A percentile compares a stretch with the other conserved stretches of the same genome.
Evolutionary conservation across 371 early-diverging fungal genomes (phyloP).

Genomic region (Circinella umbellata): DNA sequence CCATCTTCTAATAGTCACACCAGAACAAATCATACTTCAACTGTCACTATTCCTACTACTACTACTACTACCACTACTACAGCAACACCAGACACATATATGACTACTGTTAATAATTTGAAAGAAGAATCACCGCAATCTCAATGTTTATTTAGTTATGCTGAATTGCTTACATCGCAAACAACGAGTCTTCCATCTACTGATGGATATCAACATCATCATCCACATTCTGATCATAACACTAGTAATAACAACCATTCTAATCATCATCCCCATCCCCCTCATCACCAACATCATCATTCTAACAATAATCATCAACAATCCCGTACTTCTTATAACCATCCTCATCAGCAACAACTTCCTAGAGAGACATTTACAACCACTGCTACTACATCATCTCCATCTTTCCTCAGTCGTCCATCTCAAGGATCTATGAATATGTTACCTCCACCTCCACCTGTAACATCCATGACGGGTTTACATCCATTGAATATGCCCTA

Average conservation of each 20-base stretch:
- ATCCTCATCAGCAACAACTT: not conserved
- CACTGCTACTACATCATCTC: not conserved
- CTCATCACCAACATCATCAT: not conserved
- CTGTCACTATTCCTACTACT: not conserved
- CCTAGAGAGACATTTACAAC: slow-evolving; percentile 3
- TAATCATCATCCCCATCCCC: not conserved
- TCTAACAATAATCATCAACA: not conserved
- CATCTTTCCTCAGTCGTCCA: slow-evolving; percentile 1
- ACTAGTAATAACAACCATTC: not conserved
- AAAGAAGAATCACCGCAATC: slow-evolving; percentile 1
- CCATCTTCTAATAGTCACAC: not conserved
- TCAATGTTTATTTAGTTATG: slow-evolving; percentile 15
- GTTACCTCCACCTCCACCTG: not conserved
- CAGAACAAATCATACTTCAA: not conserved
- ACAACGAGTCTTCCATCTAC: not conserved
- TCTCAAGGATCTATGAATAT: not conserved
- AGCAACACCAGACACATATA: not conserved
- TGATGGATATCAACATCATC: not conserved
- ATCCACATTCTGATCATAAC: not conserved
- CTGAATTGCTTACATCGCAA: slow-evolving; percentile 11
- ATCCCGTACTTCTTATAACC: not conserved
- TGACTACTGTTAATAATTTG: slow-evolving; percentile 7
- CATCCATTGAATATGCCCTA: slow-evolving; percentile 16
- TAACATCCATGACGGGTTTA: not conserved
- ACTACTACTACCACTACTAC: not conserved